Evolutionary conservation across 2,329 filamentous ascomycete species (phyloP).

Genomic region (Parafenestella ontariensis): DNA sequence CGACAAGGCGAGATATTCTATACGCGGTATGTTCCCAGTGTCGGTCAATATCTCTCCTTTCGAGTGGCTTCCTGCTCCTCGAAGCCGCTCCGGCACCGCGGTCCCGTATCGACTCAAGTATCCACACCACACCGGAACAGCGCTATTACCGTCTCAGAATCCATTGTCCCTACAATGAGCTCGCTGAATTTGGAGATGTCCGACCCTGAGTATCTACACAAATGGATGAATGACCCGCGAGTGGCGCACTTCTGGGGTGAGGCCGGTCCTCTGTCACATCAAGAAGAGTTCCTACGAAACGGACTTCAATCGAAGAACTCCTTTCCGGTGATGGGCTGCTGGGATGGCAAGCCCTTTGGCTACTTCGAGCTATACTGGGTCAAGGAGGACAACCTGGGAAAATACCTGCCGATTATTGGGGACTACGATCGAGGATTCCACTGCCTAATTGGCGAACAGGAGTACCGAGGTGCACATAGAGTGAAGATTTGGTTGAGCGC

Average conservation of each 20-base stretch:
- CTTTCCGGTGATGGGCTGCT: slow-evolving; percentile 90
- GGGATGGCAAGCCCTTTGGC: slow-evolving; percentile 93
- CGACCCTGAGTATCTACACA: slow-evolving; percentile 75
- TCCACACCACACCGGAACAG: slow-evolving; percentile 30
- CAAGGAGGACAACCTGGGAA: slow-evolving; percentile 84
- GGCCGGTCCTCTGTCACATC: slow-evolving; percentile 62
- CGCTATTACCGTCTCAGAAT: slow-evolving; percentile 60
- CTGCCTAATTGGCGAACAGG: slow-evolving; percentile 88
- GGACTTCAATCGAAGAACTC: slow-evolving; percentile 74
- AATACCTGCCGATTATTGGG: slow-evolving; percentile 68
- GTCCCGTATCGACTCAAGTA: slow-evolving; percentile 54
- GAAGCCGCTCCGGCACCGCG: slow-evolving; percentile 68
- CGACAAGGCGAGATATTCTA: slow-evolving; percentile 93
- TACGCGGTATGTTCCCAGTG: slow-evolving; percentile 80
- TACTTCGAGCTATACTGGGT: slow-evolving; percentile 99
- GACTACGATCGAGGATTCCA: slow-evolving; percentile 92
- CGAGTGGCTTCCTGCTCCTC: slow-evolving; percentile 77
- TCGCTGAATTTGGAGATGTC: slow-evolving; percentile 49
- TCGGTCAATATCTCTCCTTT: slow-evolving; percentile 86
- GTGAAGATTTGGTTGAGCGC: slow-evolving; percentile 84
- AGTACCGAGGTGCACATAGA: slow-evolving; percentile 79
- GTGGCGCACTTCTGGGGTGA: slow-evolving; percentile 86
- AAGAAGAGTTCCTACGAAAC: slow-evolving; percentile 71
- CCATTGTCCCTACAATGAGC: slow-evolving; percentile 43
- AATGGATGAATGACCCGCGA: slow-evolving; percentile 87